These are phyloP conservation scores for Saxophila tyrrhenica DNA, from an alignment of 495 filamentous ascomycete genomes.

Conservation along the genomic window DNA sequence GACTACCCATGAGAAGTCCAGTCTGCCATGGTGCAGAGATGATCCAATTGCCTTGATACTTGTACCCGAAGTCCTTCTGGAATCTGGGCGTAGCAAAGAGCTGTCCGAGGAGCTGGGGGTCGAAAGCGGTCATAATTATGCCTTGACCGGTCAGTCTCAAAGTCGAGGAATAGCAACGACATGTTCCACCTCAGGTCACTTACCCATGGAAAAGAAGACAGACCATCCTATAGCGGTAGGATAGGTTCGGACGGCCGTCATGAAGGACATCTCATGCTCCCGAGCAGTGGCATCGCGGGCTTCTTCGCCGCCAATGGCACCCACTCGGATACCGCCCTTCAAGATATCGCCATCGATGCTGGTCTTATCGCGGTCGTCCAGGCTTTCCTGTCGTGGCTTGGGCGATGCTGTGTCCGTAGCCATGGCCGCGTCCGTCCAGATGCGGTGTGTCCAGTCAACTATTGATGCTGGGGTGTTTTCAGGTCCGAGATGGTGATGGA, in stretches of 20 bases:
- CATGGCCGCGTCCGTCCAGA: too few relatives aligned
- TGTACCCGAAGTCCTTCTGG: conserved; percentile 28
- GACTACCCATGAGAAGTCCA: conserved; percentile 26
- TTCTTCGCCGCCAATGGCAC: conserved; percentile 10
- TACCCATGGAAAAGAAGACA: too few relatives aligned
- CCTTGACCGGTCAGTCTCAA: too few relatives aligned
- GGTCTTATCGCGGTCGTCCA: neutral
- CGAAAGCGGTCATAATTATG: conserved; percentile 8
- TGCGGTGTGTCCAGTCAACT: too few relatives aligned
- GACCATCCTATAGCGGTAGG: conserved; percentile 40
- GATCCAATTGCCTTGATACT: conserved; percentile 22
- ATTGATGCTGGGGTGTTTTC: too few relatives aligned
- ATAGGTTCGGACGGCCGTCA: conserved; percentile 35
- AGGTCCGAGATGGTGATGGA: too few relatives aligned
- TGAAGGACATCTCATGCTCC: conserved; percentile 26
- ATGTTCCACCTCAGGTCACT: too few relatives aligned
- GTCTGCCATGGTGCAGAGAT: conserved; percentile 28
- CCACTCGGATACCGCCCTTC: conserved; percentile 10
- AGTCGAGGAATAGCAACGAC: too few relatives aligned
- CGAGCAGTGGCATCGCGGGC: conserved; percentile 18
- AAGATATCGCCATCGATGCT: conserved; percentile 16
- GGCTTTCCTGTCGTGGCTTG: neutral
- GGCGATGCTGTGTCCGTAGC: too few relatives aligned
- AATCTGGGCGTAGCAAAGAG: conserved; percentile 30
- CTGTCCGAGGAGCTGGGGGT: conserved; percentile 24